A percentile compares a stretch with the other conserved stretches of the same genome.
Conservation (phyloP, 2,329 filamentous ascomycete genomes). For the Boeremia lycopersici region DNA sequence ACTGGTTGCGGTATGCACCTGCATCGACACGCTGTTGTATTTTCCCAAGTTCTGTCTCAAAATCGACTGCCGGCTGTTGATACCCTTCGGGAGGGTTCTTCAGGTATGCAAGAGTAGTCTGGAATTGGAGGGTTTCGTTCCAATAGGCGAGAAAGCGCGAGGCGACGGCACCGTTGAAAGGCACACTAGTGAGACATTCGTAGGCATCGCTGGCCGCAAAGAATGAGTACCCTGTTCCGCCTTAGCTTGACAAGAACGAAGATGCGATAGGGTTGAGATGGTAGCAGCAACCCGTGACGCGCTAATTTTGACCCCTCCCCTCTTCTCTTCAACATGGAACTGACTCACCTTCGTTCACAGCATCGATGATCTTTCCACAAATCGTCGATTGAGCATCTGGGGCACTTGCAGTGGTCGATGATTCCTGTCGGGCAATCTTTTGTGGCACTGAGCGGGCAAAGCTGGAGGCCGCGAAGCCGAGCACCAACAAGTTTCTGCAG, state of each 20-base stretch:
- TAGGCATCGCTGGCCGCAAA: constrained; percentile 36
- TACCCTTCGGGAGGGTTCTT: constrained; percentile 48
- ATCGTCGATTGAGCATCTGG: constrained; percentile 12
- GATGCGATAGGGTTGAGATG: not conserved
- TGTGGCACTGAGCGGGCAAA: constrained; percentile 13
- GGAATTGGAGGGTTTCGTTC: constrained; percentile 52
- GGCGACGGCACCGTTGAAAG: constrained; percentile 52
- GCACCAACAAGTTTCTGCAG: not conserved
- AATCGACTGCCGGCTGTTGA: constrained; percentile 47
- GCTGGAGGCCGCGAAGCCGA: constrained; percentile 1
- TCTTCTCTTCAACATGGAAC: not conserved
- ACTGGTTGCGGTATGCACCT: constrained; percentile 42
- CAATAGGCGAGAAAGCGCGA: constrained; percentile 52
- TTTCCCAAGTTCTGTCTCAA: constrained; percentile 30
- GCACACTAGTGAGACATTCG: constrained; percentile 52
- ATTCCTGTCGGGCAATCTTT: constrained; percentile 15
- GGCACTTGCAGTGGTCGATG: constrained; percentile 15
- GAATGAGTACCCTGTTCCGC: not conserved
- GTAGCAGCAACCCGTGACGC: not conserved
- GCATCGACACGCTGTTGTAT: constrained; percentile 27
- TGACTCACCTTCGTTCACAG: constrained; percentile 15
- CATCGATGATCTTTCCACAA: constrained; percentile 20
- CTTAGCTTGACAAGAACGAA: not conserved
- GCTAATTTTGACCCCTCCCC: not conserved
- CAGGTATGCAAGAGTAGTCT: constrained; percentile 50